Evolutionary conservation across 768 basidiomycete species (phyloP), one percentile per base, ranked within the genome.

Genomic region (Tremella fuciformis): DNA sequence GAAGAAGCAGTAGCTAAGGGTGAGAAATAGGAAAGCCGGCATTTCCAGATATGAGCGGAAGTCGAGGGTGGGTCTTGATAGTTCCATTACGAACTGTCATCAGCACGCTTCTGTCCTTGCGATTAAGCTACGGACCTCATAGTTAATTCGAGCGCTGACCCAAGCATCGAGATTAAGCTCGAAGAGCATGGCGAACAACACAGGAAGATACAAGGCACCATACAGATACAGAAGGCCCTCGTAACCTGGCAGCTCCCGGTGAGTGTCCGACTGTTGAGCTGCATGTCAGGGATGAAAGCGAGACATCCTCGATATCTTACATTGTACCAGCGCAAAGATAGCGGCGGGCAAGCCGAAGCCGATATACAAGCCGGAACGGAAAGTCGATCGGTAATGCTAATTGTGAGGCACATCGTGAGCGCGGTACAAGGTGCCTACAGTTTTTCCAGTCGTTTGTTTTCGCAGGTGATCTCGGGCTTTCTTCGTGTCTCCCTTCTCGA

Each of bases 81-180:
- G 74, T 73, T 88, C 89, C 58, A 63, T 63, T 38, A 65, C 63
- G 58, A 53, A 70, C 58, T 67, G 11, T 26, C 47, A 21, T 47
- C 26, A 16, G 29, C 22, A 66, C 82, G 38, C 53, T 15, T 34
- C 26, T n/a, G 8, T 25, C 21, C 38, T 21, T 29, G 22, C 49
- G 37, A 15, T 39, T 26, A n/a, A 34, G 4, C 8, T 11, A 55
- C 66, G 89, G 74, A 97, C 94, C n/a, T 86, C 83, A 67, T 92
- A 94, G 72, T 97, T 98, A 66, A 99, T 91, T 47, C 88, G 82
- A 4, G 85, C 80, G 3, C 78, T 76, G 0, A 84, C 80, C 87
- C 89, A 99, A 0, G 86, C 87, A 19, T 86, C 65, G 3, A 98
- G 63, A 72, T 99, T 97, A n/a, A 88, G 57, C 22, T 89, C 88